These are phyloP conservation scores for Polytolypa hystricis DNA, from an alignment of 2,329 filamentous ascomycete species.

Conservation along the genomic window DNA sequence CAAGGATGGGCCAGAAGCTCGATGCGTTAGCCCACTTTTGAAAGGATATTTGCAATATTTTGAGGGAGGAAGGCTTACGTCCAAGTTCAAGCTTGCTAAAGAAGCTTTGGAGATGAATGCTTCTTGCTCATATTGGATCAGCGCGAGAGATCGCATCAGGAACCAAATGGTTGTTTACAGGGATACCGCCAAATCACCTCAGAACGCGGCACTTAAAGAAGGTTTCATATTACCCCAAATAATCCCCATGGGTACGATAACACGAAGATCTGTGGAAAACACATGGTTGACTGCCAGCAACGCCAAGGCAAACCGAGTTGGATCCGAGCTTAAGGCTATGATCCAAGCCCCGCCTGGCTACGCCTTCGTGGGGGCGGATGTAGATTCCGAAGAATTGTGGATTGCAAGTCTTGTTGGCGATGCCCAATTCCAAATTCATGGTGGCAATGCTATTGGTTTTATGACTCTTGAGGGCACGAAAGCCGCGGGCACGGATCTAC, in stretches of 20 bases:
- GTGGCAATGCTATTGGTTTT: slow-evolving; percentile 94
- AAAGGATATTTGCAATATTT: slow-evolving; percentile 88
- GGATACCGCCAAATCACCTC: slow-evolving; percentile 39
- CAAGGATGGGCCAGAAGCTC: slow-evolving; percentile 78
- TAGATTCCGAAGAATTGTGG: slow-evolving; percentile 96
- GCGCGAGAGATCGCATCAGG: slow-evolving; percentile 81
- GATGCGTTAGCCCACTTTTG: slow-evolving; percentile 78
- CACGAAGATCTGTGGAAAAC: slow-evolving; percentile 85
- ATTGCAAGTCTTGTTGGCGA: slow-evolving; percentile 93
- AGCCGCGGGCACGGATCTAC: slow-evolving; percentile 81
- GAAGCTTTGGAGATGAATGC: slow-evolving; percentile 97
- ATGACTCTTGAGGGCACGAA: slow-evolving; percentile 98
- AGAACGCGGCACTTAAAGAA: slow-evolving; percentile 24
- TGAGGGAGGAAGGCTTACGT: slow-evolving; percentile 76
- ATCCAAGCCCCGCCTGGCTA: slow-evolving; percentile 84
- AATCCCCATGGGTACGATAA: slow-evolving; percentile 97
- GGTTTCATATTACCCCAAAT: slow-evolving; percentile 91
- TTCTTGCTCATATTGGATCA: slow-evolving; percentile 98
- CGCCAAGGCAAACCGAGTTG: slow-evolving; percentile 89
- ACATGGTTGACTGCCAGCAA: slow-evolving; percentile 98
- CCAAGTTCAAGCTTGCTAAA: slow-evolving; percentile 80
- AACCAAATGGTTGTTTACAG: slow-evolving; percentile 93
- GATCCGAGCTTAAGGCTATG: slow-evolving; percentile 96
- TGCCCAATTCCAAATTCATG: slow-evolving; percentile 86
- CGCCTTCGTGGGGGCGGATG: slow-evolving; percentile 89